phyloP scores from a whole-genome alignment of 345 rosid species.

The Corymbia maculata region DNA sequence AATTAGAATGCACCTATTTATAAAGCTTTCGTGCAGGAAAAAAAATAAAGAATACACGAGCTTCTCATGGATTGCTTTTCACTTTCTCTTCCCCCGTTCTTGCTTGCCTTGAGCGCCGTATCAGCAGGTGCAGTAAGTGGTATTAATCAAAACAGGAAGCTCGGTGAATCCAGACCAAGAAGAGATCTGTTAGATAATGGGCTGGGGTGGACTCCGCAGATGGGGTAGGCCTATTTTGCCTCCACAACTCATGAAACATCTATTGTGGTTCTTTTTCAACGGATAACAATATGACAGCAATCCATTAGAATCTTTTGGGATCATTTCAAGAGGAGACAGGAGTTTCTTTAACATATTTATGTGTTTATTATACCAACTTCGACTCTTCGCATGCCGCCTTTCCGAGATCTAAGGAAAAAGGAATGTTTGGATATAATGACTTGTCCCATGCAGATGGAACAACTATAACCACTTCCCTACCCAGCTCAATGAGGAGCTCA shows the following conservation, averaged over 20 bases:
- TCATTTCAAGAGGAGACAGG: neutral
- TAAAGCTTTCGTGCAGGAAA: neutral
- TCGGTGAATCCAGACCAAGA: constrained; percentile 9
- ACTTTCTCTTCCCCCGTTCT: neutral
- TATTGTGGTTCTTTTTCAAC: neutral
- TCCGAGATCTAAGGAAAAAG: neutral
- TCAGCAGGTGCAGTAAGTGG: constrained; percentile 3
- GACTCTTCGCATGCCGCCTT: neutral
- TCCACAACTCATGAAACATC: neutral
- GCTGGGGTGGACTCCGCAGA: constrained; percentile 65
- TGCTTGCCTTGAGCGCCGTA: neutral
- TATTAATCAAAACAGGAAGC: constrained; percentile 3
- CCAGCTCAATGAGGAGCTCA: constrained; percentile 22
- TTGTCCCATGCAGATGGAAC: constrained; percentile 25
- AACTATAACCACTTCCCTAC: constrained; percentile 38
- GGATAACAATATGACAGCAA: neutral
- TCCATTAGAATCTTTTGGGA: neutral
- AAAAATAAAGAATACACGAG: neutral
- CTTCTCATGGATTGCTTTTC: neutral
- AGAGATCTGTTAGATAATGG: constrained; percentile 54
- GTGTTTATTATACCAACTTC: neutral
- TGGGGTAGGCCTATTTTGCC: constrained; percentile 35
- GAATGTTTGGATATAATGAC: neutral
- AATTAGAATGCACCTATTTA: neutral
- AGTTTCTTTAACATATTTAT: neutral